Conservation (phyloP, 2,329 filamentous ascomycete species). For the Trichoderma lentiforme region DNA sequence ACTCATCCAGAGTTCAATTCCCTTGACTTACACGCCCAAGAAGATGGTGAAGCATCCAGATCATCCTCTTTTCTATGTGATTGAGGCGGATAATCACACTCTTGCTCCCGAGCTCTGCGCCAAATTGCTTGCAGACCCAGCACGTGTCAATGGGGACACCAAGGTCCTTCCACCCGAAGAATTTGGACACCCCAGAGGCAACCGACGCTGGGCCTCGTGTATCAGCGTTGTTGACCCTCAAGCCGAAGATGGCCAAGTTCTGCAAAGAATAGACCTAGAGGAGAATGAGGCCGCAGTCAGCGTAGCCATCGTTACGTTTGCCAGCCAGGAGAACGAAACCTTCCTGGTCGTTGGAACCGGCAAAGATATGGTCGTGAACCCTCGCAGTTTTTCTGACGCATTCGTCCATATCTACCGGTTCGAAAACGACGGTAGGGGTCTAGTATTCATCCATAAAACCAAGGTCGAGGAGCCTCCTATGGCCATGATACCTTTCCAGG, state of each 20-base stretch:
- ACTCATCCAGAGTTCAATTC: constrained; percentile 79
- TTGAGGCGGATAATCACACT: constrained; percentile 90
- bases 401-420: constrained; percentile 93
- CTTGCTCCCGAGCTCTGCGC: constrained; percentile 73
- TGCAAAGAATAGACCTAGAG: constrained; percentile 76
- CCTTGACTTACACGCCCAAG: constrained; percentile 85
- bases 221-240: constrained; percentile 88
- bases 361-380: constrained; percentile 80
- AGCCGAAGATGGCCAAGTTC: constrained; percentile 62
- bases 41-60: constrained; percentile 86
- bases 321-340: constrained; percentile 81
- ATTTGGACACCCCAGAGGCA: constrained; percentile 83
- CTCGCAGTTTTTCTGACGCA: constrained; percentile 71
- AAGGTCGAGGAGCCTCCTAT: constrained; percentile 85
- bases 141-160: constrained; percentile 68
- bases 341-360: constrained; percentile 95
- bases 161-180: constrained; percentile 70
- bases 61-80: constrained; percentile 85
- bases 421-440: constrained; percentile 76
- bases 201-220: constrained; percentile 91
- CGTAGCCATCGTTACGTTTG: constrained; percentile 77
- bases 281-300: constrained; percentile 92
- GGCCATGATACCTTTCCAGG: constrained; percentile 91
- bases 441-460: constrained; percentile 96
- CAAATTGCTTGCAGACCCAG: constrained; percentile 70